These are phyloP conservation scores for Alternaria brassicae DNA, from an alignment of 2,329 filamentous ascomycete species.

Conservation along the genomic window DNA sequence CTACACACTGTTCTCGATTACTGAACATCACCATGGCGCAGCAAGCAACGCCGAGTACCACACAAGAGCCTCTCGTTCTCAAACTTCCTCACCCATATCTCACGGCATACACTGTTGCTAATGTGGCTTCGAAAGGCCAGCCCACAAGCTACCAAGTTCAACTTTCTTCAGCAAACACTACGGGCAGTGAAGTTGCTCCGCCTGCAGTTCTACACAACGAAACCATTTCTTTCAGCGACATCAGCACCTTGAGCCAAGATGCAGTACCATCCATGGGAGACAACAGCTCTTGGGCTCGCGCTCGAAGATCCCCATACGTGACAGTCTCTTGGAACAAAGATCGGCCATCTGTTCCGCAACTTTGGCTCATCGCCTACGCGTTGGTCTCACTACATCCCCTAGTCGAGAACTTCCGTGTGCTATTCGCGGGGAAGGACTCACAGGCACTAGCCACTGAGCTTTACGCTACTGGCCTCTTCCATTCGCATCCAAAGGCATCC, in stretches of 20 bases:
- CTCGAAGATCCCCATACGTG: constrained; percentile 54
- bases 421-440: constrained; percentile 49
- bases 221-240: constrained; percentile 39
- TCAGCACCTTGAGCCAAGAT: constrained; percentile 34
- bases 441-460: constrained; percentile 52
- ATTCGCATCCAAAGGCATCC: constrained; percentile 51
- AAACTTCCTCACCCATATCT: constrained; percentile 51
- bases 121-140: constrained; percentile 29
- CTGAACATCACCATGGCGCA: constrained; percentile 27
- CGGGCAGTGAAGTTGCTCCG: constrained; percentile 30
- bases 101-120: constrained; percentile 43
- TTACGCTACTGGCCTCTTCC: constrained; percentile 53
- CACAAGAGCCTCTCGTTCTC: constrained; percentile 35
- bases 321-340: constrained; percentile 53
- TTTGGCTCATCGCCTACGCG: constrained; percentile 58
- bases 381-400: constrained; percentile 55
- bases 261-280: constrained; percentile 37
- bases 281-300: constrained; percentile 55
- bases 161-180: constrained; percentile 26
- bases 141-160: constrained; percentile 30
- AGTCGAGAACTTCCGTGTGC: constrained; percentile 55
- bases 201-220: constrained; percentile 40
- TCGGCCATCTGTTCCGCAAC: constrained; percentile 54
- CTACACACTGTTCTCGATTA: not conserved
- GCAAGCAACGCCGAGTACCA: constrained; percentile 20